These are phyloP conservation scores for Pelargonium nanum DNA, from an alignment of 345 rosid genomes.

Conservation along the genomic window DNA sequence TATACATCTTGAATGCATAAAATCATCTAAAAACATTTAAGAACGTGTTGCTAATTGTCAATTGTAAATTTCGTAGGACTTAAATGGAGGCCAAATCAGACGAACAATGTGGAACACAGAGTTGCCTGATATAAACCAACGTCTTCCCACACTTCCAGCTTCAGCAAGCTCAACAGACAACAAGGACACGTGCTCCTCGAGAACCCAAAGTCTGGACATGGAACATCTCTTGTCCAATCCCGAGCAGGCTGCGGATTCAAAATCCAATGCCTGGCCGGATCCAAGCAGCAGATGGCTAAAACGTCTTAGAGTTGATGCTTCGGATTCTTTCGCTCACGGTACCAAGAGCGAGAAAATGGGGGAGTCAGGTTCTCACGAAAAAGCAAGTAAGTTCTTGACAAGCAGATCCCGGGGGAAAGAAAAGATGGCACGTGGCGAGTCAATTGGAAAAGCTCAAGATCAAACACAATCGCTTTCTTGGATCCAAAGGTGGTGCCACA, in stretches of 20 bases:
- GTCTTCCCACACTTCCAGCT: slow-evolving; percentile 28
- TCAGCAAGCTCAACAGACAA: slow-evolving; percentile 23
- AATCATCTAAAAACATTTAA: background rate
- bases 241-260: slow-evolving; percentile 23
- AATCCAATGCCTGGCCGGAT: slow-evolving; percentile 26
- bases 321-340: slow-evolving; percentile 24
- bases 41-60: background rate
- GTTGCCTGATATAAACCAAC: slow-evolving; percentile 42
- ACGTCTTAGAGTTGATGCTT: slow-evolving; percentile 39
- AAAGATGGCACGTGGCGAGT: background rate
- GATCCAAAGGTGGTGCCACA: slow-evolving; percentile 20
- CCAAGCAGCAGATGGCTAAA: slow-evolving; percentile 62
- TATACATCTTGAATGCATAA: background rate
- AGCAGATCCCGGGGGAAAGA: background rate
- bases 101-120: slow-evolving; percentile 15
- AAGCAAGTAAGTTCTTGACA: background rate
- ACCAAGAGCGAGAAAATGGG: slow-evolving; percentile 27
- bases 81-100: background rate
- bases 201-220: slow-evolving; percentile 54
- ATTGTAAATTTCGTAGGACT: background rate
- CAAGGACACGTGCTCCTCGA: slow-evolving; percentile 46
- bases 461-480: slow-evolving; percentile 1
- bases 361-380: slow-evolving; percentile 24
- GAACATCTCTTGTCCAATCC: slow-evolving; percentile 28
- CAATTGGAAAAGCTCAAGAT: background rate